Evolutionary conservation across 2,329 filamentous ascomycete genomes (phyloP).

Genomic region (Didymella pinodella): DNA sequence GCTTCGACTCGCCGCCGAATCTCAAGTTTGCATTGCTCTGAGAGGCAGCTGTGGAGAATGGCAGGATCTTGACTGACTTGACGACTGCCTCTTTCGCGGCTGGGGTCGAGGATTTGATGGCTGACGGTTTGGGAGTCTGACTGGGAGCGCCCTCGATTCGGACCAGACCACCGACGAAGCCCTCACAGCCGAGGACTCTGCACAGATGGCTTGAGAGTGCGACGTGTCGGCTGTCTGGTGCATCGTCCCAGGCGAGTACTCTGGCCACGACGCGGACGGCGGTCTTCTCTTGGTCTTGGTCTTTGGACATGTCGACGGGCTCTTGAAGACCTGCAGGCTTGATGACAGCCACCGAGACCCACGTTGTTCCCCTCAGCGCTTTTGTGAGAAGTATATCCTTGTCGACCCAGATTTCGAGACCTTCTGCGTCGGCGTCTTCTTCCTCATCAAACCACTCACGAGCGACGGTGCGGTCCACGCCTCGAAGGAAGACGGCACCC

Average conservation of each 20-base stretch:
- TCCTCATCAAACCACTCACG: slow-evolving; percentile 81
- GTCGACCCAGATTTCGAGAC: slow-evolving; percentile 84
- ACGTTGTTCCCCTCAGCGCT: slow-evolving; percentile 77
- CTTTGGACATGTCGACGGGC: slow-evolving; percentile 74
- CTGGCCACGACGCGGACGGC: slow-evolving; percentile 77
- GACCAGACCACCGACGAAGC: slow-evolving; percentile 83
- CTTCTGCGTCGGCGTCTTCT: slow-evolving; percentile 55
- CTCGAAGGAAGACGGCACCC: slow-evolving; percentile 76
- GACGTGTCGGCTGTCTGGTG: slow-evolving; percentile 80
- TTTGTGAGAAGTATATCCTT: slow-evolving; percentile 75
- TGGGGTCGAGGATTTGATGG: slow-evolving; percentile 45
- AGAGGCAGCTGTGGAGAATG: slow-evolving; percentile 69
- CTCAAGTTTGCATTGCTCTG: slow-evolving; percentile 73
- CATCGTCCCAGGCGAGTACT: slow-evolving; percentile 81
- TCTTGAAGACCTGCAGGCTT: slow-evolving; percentile 79
- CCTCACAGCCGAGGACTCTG: slow-evolving; percentile 72
- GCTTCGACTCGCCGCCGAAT: slow-evolving; percentile 87
- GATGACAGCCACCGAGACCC: slow-evolving; percentile 84
- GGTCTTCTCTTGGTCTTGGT: slow-evolving; percentile 65
- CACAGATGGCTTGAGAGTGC: slow-evolving; percentile 82
- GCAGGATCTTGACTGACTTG: slow-evolving; percentile 77
- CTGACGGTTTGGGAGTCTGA: slow-evolving; percentile 70
- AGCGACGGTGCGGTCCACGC: slow-evolving; percentile 74
- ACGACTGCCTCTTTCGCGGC: slow-evolving; percentile 58
- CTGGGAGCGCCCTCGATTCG: slow-evolving; percentile 83